Conservation (phyloP, 2,329 filamentous ascomycete genomes). For the Colletotrichum melonis region DNA sequence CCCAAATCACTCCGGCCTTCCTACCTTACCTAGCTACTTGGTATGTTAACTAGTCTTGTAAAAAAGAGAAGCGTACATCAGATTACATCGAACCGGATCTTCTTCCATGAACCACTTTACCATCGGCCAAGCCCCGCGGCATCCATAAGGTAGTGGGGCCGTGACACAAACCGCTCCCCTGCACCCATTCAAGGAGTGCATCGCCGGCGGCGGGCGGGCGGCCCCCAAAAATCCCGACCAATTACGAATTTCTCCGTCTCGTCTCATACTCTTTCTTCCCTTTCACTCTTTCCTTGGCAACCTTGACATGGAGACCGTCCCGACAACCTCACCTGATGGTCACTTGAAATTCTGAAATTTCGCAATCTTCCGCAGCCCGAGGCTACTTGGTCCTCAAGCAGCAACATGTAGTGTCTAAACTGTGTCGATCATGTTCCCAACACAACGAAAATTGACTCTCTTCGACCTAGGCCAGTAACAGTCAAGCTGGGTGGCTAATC, state of each 20-base stretch:
- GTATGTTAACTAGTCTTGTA: too few species aligned
- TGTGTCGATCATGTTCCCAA: neutral
- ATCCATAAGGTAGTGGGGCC: constrained; percentile 6
- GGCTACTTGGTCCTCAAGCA: too few species aligned
- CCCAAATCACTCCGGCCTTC: too few species aligned
- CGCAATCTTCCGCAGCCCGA: too few species aligned
- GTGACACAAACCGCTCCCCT: neutral
- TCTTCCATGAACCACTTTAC: neutral
- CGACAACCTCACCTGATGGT: constrained; percentile 8
- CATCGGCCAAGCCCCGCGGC: constrained; percentile 5
- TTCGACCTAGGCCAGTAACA: constrained; percentile 7
- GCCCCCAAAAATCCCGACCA: constrained; percentile 1
- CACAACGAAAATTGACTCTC: neutral
- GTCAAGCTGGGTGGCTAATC: constrained; percentile 8
- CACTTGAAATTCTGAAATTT: neutral
- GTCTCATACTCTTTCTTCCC: neutral
- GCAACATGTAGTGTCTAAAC: too few species aligned
- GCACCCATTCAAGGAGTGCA: neutral
- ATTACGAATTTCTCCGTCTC: constrained; percentile 36
- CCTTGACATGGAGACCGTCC: too few species aligned
- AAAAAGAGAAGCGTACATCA: too few species aligned
- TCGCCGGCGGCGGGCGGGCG: neutral
- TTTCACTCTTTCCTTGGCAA: neutral
- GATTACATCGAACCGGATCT: neutral
- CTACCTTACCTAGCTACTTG: too few species aligned